These are phyloP conservation scores for Lactifluus rugatus DNA, from an alignment of 768 basidiomycete species.

Conservation along the genomic window DNA sequence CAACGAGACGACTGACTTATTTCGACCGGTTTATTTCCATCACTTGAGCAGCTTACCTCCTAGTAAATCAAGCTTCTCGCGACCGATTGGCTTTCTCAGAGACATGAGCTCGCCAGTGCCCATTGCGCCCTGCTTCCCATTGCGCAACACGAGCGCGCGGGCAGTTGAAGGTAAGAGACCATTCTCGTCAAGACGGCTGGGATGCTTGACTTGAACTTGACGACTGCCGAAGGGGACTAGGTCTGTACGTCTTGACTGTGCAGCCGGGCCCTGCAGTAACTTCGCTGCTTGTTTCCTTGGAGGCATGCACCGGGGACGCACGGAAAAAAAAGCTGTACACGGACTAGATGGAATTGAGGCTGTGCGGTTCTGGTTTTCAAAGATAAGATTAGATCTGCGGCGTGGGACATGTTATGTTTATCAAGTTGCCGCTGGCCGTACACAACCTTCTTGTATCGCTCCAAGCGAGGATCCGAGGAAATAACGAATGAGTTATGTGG, in stretches of 20 bases:
- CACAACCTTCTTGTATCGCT: no score
- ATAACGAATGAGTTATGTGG: no score
- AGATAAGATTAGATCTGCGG: neutral
- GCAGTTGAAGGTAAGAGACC: conserved; percentile 53
- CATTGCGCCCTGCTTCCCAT: conserved; percentile 62
- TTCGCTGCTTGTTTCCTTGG: conserved; percentile 18
- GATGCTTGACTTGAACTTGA: conserved; percentile 33
- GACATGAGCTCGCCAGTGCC: conserved; percentile 61
- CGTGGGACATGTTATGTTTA: no score
- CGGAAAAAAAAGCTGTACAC: neutral
- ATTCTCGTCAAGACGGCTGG: conserved; percentile 38
- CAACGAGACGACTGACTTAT: conserved; percentile 3
- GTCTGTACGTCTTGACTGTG: conserved; percentile 23
- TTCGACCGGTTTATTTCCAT: conserved; percentile 10
- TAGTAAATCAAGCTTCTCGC: conserved; percentile 72
- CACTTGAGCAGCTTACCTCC: conserved; percentile 42
- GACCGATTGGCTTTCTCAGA: conserved; percentile 52
- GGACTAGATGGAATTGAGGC: neutral
- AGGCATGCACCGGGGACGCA: conserved; percentile 10
- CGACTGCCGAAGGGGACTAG: conserved; percentile 49
- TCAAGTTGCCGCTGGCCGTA: no score
- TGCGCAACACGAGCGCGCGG: conserved; percentile 65
- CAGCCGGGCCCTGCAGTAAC: neutral
- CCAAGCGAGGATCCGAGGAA: no score
- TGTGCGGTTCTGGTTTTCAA: neutral